Conservation (phyloP, 495 filamentous ascomycete genomes). For the Daldinia grandis region DNA sequence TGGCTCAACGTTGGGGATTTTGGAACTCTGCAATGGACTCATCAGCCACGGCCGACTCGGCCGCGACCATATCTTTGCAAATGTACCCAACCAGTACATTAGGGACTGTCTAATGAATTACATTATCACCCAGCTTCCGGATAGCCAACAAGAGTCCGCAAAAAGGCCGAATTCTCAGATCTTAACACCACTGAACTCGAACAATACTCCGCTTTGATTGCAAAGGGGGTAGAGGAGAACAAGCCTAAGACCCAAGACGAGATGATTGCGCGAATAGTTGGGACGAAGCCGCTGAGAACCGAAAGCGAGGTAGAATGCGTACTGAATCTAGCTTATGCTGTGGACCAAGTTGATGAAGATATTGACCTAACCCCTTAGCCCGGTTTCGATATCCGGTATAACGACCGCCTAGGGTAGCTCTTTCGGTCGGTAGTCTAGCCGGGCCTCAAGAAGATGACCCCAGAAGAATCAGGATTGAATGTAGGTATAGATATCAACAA, state of each 20-base stretch:
- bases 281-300: neutral
- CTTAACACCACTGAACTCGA: neutral
- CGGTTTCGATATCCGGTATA: neutral
- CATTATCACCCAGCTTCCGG: neutral
- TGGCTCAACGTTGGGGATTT: neutral
- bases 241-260: neutral
- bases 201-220: neutral
- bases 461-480: neutral
- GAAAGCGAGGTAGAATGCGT: neutral
- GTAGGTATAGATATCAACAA: neutral
- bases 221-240: neutral
- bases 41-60: neutral
- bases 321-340: neutral
- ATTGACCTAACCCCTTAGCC: neutral
- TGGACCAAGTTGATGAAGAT: neutral
- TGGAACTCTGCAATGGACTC: neutral
- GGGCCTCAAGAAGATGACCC: neutral
- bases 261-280: neutral
- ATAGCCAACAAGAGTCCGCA: neutral
- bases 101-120: neutral
- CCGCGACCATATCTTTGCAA: neutral
- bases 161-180: neutral
- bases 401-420: neutral
- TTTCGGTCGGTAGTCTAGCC: neutral
- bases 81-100: neutral